A percentile compares a stretch with the other conserved stretches of the same genome.
Conservation (phyloP, 2,329 filamentous ascomycete genomes). For the Botrytis porri region DNA sequence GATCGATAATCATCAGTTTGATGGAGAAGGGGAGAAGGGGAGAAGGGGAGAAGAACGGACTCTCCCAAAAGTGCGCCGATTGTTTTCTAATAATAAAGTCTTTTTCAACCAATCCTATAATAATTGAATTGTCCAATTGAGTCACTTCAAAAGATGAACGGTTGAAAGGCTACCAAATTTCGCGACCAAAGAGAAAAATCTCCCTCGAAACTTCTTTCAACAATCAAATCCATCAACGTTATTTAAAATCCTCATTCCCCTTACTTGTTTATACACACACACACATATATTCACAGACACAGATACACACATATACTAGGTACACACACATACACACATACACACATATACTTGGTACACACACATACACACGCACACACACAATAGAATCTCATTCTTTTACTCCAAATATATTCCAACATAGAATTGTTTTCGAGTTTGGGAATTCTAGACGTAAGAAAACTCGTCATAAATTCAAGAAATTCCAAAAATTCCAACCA, state of each 20-base stretch:
- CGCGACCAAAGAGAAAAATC: constrained; percentile 8
- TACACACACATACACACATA: background rate
- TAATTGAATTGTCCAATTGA: background rate
- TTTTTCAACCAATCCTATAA: background rate
- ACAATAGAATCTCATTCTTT: background rate
- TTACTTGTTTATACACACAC: background rate
- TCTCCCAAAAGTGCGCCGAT: background rate
- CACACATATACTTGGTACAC: background rate
- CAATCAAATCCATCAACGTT: background rate
- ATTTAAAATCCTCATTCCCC: background rate
- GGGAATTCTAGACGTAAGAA: background rate
- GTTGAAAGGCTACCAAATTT: background rate
- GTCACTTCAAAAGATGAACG: background rate
- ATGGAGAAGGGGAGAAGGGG: background rate
- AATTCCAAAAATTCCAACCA: background rate
- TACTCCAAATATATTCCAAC: too few relatives aligned
- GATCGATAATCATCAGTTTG: background rate
- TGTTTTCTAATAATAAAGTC: background rate
- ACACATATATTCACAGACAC: too few relatives aligned
- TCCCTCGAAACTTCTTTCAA: background rate
- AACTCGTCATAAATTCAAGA: background rate
- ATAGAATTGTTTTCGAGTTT: too few relatives aligned
- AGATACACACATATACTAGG: too few relatives aligned
- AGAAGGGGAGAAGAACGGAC: background rate
- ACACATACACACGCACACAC: background rate